Evolutionary conservation across 116 monocot species (phyloP).

Genomic region (Thalassia testudinum): DNA sequence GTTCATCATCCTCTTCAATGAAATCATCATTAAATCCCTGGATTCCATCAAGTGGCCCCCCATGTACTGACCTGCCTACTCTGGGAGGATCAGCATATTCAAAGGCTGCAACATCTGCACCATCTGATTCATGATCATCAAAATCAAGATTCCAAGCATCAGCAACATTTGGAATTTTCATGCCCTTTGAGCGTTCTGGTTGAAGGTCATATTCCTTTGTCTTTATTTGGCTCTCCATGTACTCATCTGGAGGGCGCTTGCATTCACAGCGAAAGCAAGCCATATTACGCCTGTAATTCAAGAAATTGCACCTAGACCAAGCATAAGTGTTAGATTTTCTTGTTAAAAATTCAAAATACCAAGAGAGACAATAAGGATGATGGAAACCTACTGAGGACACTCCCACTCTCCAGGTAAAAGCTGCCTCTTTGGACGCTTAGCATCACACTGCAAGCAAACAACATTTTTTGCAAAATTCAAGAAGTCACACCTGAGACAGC

Average conservation of each 20-base stretch:
- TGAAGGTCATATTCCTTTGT: slow-evolving; percentile 17
- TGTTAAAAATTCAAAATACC: background rate
- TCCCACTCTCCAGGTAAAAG: slow-evolving; percentile 99
- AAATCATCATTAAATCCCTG: slow-evolving; percentile 17
- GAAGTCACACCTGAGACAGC: slow-evolving; percentile 73
- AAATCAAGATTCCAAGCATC: slow-evolving; percentile 96
- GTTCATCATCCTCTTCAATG: slow-evolving; percentile 1
- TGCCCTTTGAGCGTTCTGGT: slow-evolving; percentile 14
- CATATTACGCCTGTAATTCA: slow-evolving; percentile 96
- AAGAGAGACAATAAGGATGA: background rate
- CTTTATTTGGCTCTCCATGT: slow-evolving; percentile 37
- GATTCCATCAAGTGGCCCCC: slow-evolving; percentile 7
- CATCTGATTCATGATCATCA: slow-evolving; percentile 87
- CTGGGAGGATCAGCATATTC: slow-evolving; percentile 82
- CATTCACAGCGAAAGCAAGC: slow-evolving; percentile 92
- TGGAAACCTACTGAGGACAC: slow-evolving; percentile 53
- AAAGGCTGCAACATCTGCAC: slow-evolving; percentile 97
- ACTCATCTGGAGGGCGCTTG: slow-evolving; percentile 82
- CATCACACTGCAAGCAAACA: slow-evolving; percentile 92
- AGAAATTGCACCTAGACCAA: slow-evolving; percentile 80
- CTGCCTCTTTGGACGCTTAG: slow-evolving; percentile 83
- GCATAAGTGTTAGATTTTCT: background rate
- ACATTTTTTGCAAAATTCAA: slow-evolving; percentile 98
- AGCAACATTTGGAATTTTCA: slow-evolving; percentile 36
- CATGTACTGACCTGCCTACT: slow-evolving; percentile 7